Percentiles rank a stretch among this genome's conserved stretches.
phyloP scores from a whole-genome alignment of 768 basidiomycete genomes.

The Kwoniella newhampshirensis region DNA sequence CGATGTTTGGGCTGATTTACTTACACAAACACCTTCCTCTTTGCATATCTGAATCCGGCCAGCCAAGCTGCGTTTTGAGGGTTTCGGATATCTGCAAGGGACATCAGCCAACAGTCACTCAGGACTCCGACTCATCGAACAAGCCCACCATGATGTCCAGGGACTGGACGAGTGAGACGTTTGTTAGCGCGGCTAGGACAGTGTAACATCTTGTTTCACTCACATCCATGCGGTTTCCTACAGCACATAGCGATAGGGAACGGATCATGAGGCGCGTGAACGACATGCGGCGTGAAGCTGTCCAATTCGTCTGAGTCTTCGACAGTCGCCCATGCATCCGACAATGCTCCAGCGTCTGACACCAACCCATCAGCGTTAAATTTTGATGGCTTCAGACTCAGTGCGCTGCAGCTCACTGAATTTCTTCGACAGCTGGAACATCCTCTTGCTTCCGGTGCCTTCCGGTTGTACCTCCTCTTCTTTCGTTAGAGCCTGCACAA shows the following conservation, averaged over 20 bases:
- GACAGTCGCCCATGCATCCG: constrained; percentile 55
- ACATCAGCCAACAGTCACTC: constrained; percentile 23
- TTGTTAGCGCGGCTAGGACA: too few species aligned
- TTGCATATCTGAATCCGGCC: constrained; percentile 63
- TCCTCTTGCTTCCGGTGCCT: constrained; percentile 42
- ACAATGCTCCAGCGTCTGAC: constrained; percentile 51
- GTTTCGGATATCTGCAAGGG: constrained; percentile 56
- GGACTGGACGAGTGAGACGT: constrained; percentile 41
- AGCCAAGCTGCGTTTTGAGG: constrained; percentile 72
- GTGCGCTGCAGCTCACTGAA: constrained; percentile 46
- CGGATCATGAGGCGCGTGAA: constrained; percentile 62
- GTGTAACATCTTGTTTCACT: constrained; percentile 28
- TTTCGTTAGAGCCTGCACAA: not conserved
- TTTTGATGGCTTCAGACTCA: not conserved
- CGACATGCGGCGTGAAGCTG: constrained; percentile 64
- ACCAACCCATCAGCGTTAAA: not conserved
- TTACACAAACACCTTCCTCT: constrained; percentile 65
- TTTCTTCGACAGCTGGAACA: constrained; percentile 50
- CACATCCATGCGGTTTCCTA: constrained; percentile 63
- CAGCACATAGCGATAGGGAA: constrained; percentile 69
- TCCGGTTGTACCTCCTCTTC: constrained; percentile 32
- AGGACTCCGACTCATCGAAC: too few species aligned
- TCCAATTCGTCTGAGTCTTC: constrained; percentile 56
- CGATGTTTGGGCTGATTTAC: constrained; percentile 29
- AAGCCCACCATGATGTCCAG: constrained; percentile 54